Conservation (phyloP, 2,329 filamentous ascomycete species). For the Talaromyces piceae region DNA sequence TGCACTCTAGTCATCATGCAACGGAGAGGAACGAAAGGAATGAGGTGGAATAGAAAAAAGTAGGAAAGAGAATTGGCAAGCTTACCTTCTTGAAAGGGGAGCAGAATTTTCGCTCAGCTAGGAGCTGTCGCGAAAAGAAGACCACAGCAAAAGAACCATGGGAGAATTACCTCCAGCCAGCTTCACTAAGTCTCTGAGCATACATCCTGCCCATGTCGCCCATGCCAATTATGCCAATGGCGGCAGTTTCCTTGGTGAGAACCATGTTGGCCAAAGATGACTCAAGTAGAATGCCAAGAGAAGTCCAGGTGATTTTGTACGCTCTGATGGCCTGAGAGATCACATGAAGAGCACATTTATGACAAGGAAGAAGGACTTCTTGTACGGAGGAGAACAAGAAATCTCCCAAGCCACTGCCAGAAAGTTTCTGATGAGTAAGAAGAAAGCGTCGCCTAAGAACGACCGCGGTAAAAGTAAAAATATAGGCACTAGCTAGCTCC, state of each 20-base stretch:
- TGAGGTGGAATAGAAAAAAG: background rate
- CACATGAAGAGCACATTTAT: background rate
- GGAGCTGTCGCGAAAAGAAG: background rate
- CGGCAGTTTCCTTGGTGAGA: slow-evolving; percentile 56
- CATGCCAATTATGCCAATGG: slow-evolving; percentile 95
- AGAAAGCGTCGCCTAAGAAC: background rate
- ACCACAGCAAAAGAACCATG: slow-evolving; percentile 17
- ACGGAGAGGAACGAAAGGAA: slow-evolving; percentile 17
- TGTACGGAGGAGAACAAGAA: background rate
- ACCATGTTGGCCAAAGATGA: slow-evolving; percentile 19
- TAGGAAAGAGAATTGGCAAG: background rate
- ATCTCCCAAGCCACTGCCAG: background rate
- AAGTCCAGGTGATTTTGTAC: background rate
- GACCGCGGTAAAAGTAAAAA: background rate
- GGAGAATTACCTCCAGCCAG: slow-evolving; percentile 84
- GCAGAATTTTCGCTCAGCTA: background rate
- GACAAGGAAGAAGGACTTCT: background rate
- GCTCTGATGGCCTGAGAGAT: background rate
- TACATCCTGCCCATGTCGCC: slow-evolving; percentile 99
- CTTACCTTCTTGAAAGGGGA: too few species aligned
- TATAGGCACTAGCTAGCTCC: background rate
- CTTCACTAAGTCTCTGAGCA: slow-evolving; percentile 74
- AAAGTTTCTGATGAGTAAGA: background rate
- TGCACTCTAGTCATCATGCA: slow-evolving; percentile 99
- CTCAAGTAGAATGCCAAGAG: slow-evolving; percentile 1